A percentile compares a stretch with the other conserved stretches of the same genome.
phyloP scores from a whole-genome alignment of 2,329 filamentous ascomycete species.

The Tricladium varicosporioides region DNA sequence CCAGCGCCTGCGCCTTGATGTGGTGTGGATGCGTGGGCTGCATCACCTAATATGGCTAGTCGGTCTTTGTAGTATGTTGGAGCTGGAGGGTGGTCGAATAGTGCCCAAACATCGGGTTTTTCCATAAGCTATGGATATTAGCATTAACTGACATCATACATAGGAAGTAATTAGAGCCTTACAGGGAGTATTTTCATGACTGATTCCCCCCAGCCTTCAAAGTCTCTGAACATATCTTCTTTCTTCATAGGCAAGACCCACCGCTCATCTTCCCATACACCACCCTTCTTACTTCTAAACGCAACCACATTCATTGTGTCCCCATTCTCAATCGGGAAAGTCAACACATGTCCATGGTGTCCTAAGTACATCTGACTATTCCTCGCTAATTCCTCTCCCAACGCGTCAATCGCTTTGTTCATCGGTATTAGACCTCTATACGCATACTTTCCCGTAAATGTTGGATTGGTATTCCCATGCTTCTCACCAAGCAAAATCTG shows the following conservation, averaged over 20 bases:
- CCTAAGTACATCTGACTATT: conserved; percentile 49
- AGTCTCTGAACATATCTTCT: conserved; percentile 38
- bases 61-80: conserved; percentile 41
- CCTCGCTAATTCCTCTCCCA: conserved; percentile 48
- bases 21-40: conserved; percentile 61
- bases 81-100: conserved; percentile 46
- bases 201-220: conserved; percentile 37
- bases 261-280: conserved; percentile 36
- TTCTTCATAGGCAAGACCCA: conserved; percentile 41
- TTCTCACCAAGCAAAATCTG: conserved; percentile 48
- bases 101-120: conserved; percentile 46
- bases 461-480: conserved; percentile 20
- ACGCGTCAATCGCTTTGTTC: conserved; percentile 44
- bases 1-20: conserved; percentile 58
- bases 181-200: conserved; percentile 36
- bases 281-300: conserved; percentile 32
- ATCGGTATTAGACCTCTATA: conserved; percentile 64
- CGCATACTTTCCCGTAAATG: conserved; percentile 57
- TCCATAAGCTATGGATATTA: conserved; percentile 39
- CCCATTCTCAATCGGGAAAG: conserved; percentile 58
- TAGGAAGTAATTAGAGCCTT: conserved; percentile 2
- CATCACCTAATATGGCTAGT: conserved; percentile 55
- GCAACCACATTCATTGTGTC: conserved; percentile 53
- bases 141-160: not conserved
- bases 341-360: conserved; percentile 55